Evolutionary conservation across 805 yeast species (phyloP).

Genomic region (Yarrowia sp.): DNA sequence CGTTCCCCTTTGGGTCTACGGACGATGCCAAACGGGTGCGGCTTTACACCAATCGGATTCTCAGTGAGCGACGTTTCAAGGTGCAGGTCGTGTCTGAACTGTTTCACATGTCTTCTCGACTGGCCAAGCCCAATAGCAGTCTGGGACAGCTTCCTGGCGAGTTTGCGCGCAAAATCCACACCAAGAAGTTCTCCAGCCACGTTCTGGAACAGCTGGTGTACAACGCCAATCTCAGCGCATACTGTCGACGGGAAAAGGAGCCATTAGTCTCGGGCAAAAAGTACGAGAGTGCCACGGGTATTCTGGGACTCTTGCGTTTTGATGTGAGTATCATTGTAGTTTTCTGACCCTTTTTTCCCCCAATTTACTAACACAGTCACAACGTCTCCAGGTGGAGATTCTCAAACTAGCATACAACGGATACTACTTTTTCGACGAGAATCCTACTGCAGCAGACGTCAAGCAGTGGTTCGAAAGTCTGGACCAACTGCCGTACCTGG

Average conservation of each 20-base stretch:
- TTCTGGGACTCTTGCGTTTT: not conserved
- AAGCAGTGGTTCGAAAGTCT: slow-evolving; percentile 10
- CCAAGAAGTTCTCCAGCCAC: not conserved
- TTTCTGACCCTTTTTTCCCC: too few species aligned
- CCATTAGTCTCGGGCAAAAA: slow-evolving; percentile 1
- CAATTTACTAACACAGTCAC: slow-evolving; percentile 15
- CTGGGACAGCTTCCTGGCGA: not conserved
- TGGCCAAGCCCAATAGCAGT: not conserved
- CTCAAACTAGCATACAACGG: not conserved
- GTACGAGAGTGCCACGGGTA: not conserved
- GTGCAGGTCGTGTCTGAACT: not conserved
- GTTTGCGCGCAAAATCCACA: not conserved
- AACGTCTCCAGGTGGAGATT: not conserved
- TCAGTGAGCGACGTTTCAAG: slow-evolving; percentile 11
- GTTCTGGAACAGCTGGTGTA: not conserved
- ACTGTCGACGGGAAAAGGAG: slow-evolving; percentile 5
- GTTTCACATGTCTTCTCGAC: not conserved
- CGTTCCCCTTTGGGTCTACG: not conserved
- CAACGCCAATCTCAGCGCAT: not conserved
- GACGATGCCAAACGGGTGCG: slow-evolving; percentile 6
- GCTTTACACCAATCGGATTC: not conserved
- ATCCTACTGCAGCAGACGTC: not conserved
- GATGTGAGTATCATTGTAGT: not conserved
- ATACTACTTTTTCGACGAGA: not conserved
- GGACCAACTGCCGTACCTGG: not conserved